Evolutionary conservation across 2,329 filamentous ascomycete genomes (phyloP).

Genomic region (Calonectria montana): DNA sequence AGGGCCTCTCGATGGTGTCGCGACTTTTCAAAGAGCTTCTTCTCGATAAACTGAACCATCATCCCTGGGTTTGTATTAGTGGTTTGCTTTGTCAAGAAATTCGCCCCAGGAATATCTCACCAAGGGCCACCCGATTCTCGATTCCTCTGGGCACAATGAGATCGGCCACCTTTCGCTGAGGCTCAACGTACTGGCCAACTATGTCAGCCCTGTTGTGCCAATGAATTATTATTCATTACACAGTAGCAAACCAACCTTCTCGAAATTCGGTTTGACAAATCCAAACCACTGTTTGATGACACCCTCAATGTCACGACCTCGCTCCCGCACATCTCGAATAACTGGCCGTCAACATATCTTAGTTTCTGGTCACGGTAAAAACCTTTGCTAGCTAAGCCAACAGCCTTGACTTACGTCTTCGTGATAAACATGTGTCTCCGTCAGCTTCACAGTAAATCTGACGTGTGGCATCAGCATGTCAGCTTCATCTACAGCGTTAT

Average conservation of each 20-base stretch:
- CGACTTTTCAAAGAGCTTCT: slow-evolving; percentile 88
- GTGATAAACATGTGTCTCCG: slow-evolving; percentile 89
- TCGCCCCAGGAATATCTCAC: slow-evolving; percentile 54
- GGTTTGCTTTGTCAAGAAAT: neutral
- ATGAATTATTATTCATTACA: neutral
- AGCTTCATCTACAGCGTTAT: neutral
- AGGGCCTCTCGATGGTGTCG: slow-evolving; percentile 83
- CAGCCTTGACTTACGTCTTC: slow-evolving; percentile 73
- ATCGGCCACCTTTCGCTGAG: slow-evolving; percentile 91
- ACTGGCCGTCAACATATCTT: slow-evolving; percentile 60
- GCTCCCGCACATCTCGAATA: slow-evolving; percentile 87
- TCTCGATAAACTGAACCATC: slow-evolving; percentile 93
- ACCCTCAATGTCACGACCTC: slow-evolving; percentile 91
- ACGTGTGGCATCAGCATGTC: slow-evolving; percentile 9
- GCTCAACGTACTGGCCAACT: slow-evolving; percentile 78
- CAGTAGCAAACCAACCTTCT: slow-evolving; percentile 63
- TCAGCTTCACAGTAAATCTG: slow-evolving; percentile 97
- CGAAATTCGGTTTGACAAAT: slow-evolving; percentile 97
- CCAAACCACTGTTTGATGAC: slow-evolving; percentile 98
- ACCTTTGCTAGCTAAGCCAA: neutral
- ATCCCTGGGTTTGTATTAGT: slow-evolving; percentile 67
- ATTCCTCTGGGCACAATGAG: slow-evolving; percentile 96
- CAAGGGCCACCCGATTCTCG: slow-evolving; percentile 92
- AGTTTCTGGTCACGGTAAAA: neutral
- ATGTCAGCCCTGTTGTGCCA: slow-evolving; percentile 24